These are phyloP conservation scores for Salvia rosmarinus DNA, from an alignment of 257 asterid species.

Conservation along the genomic window DNA sequence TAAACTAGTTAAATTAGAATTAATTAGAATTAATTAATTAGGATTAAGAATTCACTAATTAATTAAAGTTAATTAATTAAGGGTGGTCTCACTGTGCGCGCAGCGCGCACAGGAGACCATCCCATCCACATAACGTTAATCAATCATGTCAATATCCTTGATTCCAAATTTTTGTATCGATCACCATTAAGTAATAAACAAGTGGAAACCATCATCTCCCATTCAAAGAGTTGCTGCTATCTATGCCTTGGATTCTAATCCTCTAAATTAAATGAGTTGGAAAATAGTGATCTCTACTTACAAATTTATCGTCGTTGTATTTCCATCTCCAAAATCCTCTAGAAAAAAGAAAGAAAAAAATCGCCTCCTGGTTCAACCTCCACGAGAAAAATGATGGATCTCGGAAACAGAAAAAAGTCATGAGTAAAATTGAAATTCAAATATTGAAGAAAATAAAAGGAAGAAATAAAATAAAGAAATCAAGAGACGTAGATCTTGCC, in stretches of 20 bases:
- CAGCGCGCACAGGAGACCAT: too few relatives aligned
- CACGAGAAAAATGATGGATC: neutral
- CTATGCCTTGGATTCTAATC: too few relatives aligned
- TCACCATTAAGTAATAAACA: neutral
- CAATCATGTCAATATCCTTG: too few relatives aligned
- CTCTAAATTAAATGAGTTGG: too few relatives aligned
- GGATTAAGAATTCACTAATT: too few relatives aligned
- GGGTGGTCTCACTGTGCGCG: too few relatives aligned
- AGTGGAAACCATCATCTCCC: neutral
- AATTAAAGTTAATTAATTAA: too few relatives aligned
- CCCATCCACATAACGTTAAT: too few relatives aligned
- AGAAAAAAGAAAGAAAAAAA: too few relatives aligned
- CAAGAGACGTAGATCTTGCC: conserved; percentile 44
- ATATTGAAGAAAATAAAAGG: neutral
- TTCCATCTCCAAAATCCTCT: neutral
- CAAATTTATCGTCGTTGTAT: neutral
- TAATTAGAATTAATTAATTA: too few relatives aligned
- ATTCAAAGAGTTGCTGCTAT: neutral
- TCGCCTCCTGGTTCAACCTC: neutral
- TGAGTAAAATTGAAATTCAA: neutral
- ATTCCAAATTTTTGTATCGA: neutral
- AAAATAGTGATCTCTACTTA: too few relatives aligned
- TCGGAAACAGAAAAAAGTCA: neutral
- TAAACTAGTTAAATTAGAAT: too few relatives aligned
- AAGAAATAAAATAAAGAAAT: neutral